Conservation (phyloP, 139 green algal genomes). For the Limnomonas spitsbergensis region DNA sequence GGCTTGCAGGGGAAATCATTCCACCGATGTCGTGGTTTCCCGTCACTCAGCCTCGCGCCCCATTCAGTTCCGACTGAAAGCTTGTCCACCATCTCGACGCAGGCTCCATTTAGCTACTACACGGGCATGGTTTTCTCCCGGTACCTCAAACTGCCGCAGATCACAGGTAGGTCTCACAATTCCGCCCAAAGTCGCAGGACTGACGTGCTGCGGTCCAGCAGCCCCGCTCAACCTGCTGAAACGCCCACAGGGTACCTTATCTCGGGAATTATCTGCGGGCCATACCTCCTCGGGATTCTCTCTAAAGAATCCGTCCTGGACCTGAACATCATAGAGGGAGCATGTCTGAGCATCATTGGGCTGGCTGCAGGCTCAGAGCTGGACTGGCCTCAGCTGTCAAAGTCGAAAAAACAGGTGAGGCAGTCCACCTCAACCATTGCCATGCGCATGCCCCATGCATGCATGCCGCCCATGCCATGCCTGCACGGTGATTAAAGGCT, state of each 20-base stretch:
- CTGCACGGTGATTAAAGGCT: no score
- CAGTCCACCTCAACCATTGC: no score
- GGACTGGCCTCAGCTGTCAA: slow-evolving; percentile 55
- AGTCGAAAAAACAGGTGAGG: slow-evolving; percentile 60
- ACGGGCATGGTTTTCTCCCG: slow-evolving; percentile 26
- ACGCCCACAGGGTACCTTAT: slow-evolving; percentile 65
- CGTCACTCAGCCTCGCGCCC: background rate
- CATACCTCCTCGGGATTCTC: slow-evolving; percentile 59
- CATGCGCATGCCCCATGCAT: no score
- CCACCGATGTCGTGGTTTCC: no score
- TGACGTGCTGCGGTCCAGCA: no score
- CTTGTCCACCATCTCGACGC: background rate
- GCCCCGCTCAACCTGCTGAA: background rate
- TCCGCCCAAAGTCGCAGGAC: background rate
- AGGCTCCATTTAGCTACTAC: slow-evolving; percentile 54
- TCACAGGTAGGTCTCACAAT: slow-evolving; percentile 53
- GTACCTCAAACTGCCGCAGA: slow-evolving; percentile 46
- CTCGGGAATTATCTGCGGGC: slow-evolving; percentile 66
- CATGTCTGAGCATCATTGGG: slow-evolving; percentile 75
- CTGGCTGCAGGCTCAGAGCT: slow-evolving; percentile 78
- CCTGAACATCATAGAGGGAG: slow-evolving; percentile 48
- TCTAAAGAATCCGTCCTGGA: slow-evolving; percentile 36
- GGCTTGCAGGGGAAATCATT: no score
- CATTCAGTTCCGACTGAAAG: background rate
- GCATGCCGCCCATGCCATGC: no score